phyloP scores from a whole-genome alignment of 306 rosid species.

The Sphenostylis stenocarpa region DNA sequence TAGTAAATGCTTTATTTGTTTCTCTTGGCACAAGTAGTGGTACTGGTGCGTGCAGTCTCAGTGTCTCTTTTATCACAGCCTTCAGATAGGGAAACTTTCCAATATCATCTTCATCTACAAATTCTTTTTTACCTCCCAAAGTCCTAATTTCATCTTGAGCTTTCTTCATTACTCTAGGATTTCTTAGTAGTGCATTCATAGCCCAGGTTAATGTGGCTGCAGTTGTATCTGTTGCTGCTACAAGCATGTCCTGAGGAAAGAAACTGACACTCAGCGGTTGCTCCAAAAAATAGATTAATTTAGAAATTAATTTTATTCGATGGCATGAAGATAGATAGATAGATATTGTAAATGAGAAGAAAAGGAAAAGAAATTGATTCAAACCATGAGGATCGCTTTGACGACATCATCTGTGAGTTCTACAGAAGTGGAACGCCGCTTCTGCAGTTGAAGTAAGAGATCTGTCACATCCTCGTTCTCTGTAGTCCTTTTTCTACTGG shows the following conservation, averaged over 20 bases:
- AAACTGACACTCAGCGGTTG: neutral
- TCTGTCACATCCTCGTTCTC: neutral
- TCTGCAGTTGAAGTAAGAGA: slow-evolving; percentile 12
- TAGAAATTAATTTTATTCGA: no score
- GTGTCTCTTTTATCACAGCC: slow-evolving; percentile 12
- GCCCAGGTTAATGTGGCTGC: neutral
- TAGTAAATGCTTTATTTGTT: neutral
- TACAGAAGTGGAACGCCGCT: neutral
- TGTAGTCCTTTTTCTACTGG: neutral
- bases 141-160: slow-evolving; percentile 6
- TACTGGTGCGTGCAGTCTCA: neutral
- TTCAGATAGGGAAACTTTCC: slow-evolving; percentile 16
- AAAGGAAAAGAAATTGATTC: neutral
- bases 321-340: no score
- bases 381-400: slow-evolving; percentile 15
- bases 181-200: slow-evolving; percentile 3
- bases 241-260: neutral
- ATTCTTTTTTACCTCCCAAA: neutral
- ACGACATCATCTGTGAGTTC: slow-evolving; percentile 8
- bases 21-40: slow-evolving; percentile 5
- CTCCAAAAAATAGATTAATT: no score
- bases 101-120: slow-evolving; percentile 3
- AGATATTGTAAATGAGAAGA: neutral
- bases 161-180: slow-evolving; percentile 14
- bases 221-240: slow-evolving; percentile 16